Conservation (phyloP, 257 asterid species). For the Salvia hispanica region DNA sequence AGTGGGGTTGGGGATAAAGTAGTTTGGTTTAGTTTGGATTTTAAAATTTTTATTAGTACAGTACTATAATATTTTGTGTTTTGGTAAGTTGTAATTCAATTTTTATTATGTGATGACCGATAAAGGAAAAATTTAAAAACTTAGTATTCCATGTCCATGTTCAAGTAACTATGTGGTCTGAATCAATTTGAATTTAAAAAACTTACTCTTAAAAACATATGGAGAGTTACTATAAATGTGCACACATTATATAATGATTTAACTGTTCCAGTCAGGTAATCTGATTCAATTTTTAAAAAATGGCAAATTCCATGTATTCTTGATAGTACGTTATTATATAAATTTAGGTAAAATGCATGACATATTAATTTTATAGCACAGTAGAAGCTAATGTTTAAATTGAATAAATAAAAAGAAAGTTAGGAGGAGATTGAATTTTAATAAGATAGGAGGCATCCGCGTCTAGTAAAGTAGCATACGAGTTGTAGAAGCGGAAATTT, state of each 20-base stretch:
- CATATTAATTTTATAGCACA: background rate
- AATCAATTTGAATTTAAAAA: background rate
- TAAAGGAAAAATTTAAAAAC: background rate
- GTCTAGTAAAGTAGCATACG: constrained; percentile 24
- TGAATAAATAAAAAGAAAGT: too few species aligned
- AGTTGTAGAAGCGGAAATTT: constrained; percentile 29
- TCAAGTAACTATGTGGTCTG: background rate
- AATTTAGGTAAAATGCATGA: too few species aligned
- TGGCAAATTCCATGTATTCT: too few species aligned
- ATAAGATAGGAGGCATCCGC: constrained; percentile 19
- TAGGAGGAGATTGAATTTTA: background rate
- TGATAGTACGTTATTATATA: too few species aligned
- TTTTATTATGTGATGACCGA: too few species aligned
- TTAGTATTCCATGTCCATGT: background rate
- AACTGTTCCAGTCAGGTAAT: background rate
- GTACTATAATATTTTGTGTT: background rate
- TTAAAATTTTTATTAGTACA: background rate
- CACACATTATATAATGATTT: background rate
- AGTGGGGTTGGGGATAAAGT: constrained; percentile 2
- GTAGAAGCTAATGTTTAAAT: too few species aligned
- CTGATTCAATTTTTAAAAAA: background rate
- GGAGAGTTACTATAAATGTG: background rate
- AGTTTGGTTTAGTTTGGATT: constrained; percentile 18
- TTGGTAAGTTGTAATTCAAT: too few species aligned
- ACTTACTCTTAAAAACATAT: background rate